Conservation (phyloP, 331 rosid genomes). For the Stylosanthes scabra region DNA sequence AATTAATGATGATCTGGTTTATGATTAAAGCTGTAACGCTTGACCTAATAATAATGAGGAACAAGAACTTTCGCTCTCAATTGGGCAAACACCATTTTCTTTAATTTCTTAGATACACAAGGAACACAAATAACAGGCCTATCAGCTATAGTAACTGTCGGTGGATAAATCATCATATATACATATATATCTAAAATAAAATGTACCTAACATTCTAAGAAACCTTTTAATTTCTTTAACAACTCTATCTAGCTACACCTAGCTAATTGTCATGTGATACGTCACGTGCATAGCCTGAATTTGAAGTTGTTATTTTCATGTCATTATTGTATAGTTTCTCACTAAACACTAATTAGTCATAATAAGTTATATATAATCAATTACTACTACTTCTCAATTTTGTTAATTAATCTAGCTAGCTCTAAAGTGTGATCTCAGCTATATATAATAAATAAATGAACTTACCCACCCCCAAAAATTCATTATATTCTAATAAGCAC, state of each 20-base stretch:
- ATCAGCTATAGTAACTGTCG: not conserved
- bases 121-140: not conserved
- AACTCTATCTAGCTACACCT: not conserved
- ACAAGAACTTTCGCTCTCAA: not conserved
- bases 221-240: not conserved
- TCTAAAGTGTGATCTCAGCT: constrained; percentile 1
- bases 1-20: not conserved
- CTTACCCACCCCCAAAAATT: not conserved
- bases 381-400: not conserved
- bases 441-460: not conserved
- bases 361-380: no score
- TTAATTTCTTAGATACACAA: not conserved
- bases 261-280: not conserved
- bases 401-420: not conserved
- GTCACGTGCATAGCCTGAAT: not conserved
- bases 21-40: not conserved
- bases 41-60: constrained; percentile 11
- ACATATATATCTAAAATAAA: no score
- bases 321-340: no score
- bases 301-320: no score
- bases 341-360: no score
- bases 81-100: not conserved
- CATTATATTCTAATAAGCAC: no score
- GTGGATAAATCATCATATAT: no score
- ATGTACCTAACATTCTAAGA: not conserved